Percentiles rank a stretch among this genome's conserved stretches.
These are phyloP conservation scores for Aspergillus conjunctus DNA, from an alignment of 495 filamentous ascomycete species.

Conservation along the genomic window DNA sequence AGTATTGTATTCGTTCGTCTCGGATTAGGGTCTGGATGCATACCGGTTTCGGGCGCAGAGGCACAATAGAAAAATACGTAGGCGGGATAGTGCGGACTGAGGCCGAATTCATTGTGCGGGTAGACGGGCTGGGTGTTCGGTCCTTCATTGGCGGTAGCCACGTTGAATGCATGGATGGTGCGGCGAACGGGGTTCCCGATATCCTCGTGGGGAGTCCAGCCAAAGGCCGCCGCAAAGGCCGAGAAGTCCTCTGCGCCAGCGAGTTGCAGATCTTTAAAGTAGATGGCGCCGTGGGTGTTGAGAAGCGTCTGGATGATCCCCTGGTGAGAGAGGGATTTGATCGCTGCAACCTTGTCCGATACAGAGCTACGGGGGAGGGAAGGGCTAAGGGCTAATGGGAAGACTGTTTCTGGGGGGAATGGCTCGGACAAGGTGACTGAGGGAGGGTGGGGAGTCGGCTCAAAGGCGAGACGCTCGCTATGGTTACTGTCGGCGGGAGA, in stretches of 20 bases:
- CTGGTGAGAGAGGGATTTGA: not conserved
- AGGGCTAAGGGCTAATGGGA: slow-evolving; percentile 11
- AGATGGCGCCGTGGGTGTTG: slow-evolving; percentile 4
- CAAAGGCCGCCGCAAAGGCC: slow-evolving; percentile 1
- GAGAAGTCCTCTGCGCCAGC: slow-evolving; percentile 1
- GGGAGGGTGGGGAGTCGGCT: not conserved
- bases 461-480: not conserved
- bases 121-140: slow-evolving; percentile 12
- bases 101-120: slow-evolving; percentile 9
- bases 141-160: slow-evolving; percentile 11
- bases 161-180: slow-evolving; percentile 4
- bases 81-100: slow-evolving; percentile 7
- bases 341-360: slow-evolving; percentile 9
- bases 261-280: slow-evolving; percentile 6
- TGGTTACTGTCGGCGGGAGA: not conserved
- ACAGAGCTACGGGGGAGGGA: not conserved
- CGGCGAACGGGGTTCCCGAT: slow-evolving; percentile 6
- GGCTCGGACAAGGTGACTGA: slow-evolving; percentile 2
- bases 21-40: not conserved
- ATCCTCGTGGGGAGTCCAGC: slow-evolving; percentile 4
- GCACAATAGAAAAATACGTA: slow-evolving; percentile 8
- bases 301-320: slow-evolving; percentile 3
- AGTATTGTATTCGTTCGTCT: not conserved
- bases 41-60: slow-evolving; percentile 7
- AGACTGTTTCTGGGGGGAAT: not conserved